Evolutionary conservation across 306 rosid genomes (phyloP), one percentile per base, ranked within the genome.

Genomic region (Arachis stenosperma): DNA sequence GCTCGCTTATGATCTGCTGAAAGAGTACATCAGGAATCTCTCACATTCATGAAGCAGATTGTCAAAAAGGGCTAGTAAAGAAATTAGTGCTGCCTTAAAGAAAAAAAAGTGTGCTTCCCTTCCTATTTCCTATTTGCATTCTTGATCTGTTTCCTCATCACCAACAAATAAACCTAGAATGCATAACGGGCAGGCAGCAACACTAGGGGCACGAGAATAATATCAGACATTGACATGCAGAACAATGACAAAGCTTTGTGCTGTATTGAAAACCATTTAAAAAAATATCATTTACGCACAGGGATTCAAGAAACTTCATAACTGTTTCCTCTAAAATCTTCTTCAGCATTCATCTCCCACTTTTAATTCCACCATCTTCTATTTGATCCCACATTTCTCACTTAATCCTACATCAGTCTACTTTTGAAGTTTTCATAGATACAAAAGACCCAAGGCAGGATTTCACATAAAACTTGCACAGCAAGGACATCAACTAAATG

Each of bases 171-270:
- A 37, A 8, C 39, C 41, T 14, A 69, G 62, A 39, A 57, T 9
- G 56, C 47, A 58, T 44, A 17, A n/a, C 2, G 13, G 17, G 22
- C 22, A 59, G 15, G 41, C 69, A 72, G 27, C 27, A 22, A 22
- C 27, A 22, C 33, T 6, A 46, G 50, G 17, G 14, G 33, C 15
- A 33, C n/a, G 13, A 2, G 8, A 61, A 47, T 61, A 15, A 46
- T 60, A 44, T 30, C 17, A 59, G 15, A 36, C 46, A 71, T 44
- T 3, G 30, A 59, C 5, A 0, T n/a, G 13, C 3, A 61, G 40
- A 71, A 72, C 17, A n/a, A 77, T 40, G 40, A 37, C 13, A 27
- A 54, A 77, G 37, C 6, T 47, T 58, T 1, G 14, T 43, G 15
- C 65, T 27, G 15, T 30, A 50, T 36, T 61, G 29, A 3, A 39